Percentiles rank a stretch among this genome's conserved stretches.
These are phyloP conservation scores for Sideroxylon spinosum DNA, from an alignment of 179 eudicot species.

Conservation along the genomic window DNA sequence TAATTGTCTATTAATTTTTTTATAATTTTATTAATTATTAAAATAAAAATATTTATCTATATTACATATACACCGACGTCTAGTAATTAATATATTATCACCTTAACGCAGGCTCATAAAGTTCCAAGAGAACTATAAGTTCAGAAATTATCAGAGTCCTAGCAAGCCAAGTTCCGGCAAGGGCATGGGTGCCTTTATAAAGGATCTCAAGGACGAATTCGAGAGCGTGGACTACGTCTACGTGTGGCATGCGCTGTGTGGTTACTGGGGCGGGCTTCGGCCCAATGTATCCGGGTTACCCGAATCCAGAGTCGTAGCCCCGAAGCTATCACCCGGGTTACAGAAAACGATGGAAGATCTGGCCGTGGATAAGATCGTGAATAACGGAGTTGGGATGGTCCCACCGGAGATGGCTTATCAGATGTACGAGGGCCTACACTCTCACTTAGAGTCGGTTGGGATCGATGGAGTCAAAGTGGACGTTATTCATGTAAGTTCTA, in stretches of 20 bases:
- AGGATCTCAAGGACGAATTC: slow-evolving; percentile 62
- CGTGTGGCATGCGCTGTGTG: slow-evolving; percentile 95
- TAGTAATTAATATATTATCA: too few relatives aligned
- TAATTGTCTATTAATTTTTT: too few relatives aligned
- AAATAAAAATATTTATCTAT: too few relatives aligned
- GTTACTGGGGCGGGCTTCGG: slow-evolving; percentile 91
- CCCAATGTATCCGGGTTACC: slow-evolving; percentile 58
- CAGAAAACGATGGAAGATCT: slow-evolving; percentile 84
- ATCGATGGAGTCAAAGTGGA: slow-evolving; percentile 95
- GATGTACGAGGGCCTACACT: slow-evolving; percentile 79
- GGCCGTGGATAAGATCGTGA: slow-evolving; percentile 88
- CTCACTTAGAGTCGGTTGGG: slow-evolving; percentile 70
- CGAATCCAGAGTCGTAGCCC: slow-evolving; percentile 43
- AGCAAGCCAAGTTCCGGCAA: slow-evolving; percentile 24
- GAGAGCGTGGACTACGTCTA: slow-evolving; percentile 71
- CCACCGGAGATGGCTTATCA: slow-evolving; percentile 59
- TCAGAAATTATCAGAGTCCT: slow-evolving; percentile 63
- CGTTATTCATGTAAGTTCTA: slow-evolving; percentile 76
- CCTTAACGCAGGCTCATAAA: slow-evolving; percentile 39
- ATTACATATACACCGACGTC: too few relatives aligned
- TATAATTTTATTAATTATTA: too few relatives aligned
- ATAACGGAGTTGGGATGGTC: slow-evolving; percentile 80
- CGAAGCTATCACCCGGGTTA: slow-evolving; percentile 65
- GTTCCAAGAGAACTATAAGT: slow-evolving; percentile 71
- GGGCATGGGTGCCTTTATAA: slow-evolving; percentile 77